phyloP scores from a whole-genome alignment of 2,329 filamentous ascomycete genomes.

The Periconia sp. region DNA sequence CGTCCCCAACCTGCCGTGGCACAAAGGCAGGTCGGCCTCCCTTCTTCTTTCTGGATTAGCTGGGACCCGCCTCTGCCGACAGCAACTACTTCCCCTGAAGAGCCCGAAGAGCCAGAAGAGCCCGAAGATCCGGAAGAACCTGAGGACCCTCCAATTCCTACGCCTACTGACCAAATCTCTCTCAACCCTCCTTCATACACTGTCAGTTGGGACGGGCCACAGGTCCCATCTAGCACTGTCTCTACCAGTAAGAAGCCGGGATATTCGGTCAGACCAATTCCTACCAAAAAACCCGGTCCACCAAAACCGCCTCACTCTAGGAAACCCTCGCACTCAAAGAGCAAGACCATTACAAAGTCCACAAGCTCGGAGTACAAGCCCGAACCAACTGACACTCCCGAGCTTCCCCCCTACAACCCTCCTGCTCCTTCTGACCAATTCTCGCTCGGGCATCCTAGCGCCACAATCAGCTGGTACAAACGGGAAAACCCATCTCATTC shows the following conservation, averaged over 20 bases:
- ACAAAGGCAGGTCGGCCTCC: conserved; percentile 1
- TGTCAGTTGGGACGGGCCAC: conserved; percentile 15
- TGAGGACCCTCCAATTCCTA: conserved; percentile 7
- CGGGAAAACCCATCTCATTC: conserved; percentile 5
- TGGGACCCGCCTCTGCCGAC: conserved; percentile 8
- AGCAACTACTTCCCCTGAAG: background rate
- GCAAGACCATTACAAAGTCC: conserved; percentile 5
- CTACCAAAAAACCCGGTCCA: conserved; percentile 9
- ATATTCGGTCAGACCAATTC: conserved; percentile 8
- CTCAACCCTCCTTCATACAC: conserved; percentile 16
- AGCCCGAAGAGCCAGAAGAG: conserved; percentile 4
- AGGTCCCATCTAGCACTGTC: conserved; percentile 1
- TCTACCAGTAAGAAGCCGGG: conserved; percentile 15
- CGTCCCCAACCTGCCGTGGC: conserved; percentile 9
- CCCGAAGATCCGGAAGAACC: conserved; percentile 16
- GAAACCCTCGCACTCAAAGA: conserved; percentile 3
- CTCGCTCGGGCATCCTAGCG: background rate
- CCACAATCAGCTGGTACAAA: conserved; percentile 16
- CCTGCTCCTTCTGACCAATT: background rate
- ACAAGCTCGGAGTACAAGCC: conserved; percentile 5
- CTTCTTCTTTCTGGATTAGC: conserved; percentile 14
- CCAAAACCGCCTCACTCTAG: conserved; percentile 1
- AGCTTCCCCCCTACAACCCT: background rate
- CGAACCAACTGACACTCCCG: conserved; percentile 4
- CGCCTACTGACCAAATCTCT: conserved; percentile 18